These are phyloP conservation scores for Russula sp. DNA, from an alignment of 768 basidiomycete species.

Conservation along the genomic window DNA sequence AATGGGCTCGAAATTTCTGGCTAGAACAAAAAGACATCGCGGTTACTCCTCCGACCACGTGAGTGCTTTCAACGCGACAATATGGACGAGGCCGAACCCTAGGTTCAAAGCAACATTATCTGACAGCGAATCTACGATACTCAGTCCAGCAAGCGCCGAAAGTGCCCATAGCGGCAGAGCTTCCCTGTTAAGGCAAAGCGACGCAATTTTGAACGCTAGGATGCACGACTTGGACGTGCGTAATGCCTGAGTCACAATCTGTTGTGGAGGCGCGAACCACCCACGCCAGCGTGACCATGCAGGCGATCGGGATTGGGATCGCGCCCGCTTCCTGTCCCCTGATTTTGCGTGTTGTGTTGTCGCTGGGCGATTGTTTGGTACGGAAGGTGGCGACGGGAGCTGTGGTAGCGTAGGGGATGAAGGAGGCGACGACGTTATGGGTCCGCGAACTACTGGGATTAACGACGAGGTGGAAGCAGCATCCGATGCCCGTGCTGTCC, in stretches of 20 bases:
- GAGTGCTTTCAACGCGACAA: constrained; percentile 21
- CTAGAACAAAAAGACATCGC: background rate
- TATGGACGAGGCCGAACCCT: constrained; percentile 36
- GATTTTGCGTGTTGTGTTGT: background rate
- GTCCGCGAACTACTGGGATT: constrained; percentile 14
- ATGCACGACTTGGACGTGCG: constrained; percentile 22
- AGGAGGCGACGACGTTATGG: background rate
- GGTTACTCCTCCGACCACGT: background rate
- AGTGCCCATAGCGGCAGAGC: constrained; percentile 25
- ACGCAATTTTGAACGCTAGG: constrained; percentile 23
- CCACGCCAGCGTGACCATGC: background rate
- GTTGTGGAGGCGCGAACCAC: background rate
- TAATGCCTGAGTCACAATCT: background rate
- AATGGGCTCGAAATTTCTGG: background rate
- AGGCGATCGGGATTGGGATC: background rate
- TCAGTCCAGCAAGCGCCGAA: constrained; percentile 30
- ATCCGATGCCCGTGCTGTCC: constrained; percentile 6
- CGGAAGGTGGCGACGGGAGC: constrained; percentile 19
- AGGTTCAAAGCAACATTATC: constrained; percentile 34
- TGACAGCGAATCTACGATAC: constrained; percentile 41
- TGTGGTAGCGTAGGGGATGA: background rate
- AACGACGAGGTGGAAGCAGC: constrained; percentile 11
- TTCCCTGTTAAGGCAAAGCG: constrained; percentile 24
- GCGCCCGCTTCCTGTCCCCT: background rate
- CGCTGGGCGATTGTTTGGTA: background rate